Evolutionary conservation across 2,329 filamentous ascomycete species (phyloP), one percentile per base, ranked within the genome.

Genomic region (Cytospora chrysosperma): DNA sequence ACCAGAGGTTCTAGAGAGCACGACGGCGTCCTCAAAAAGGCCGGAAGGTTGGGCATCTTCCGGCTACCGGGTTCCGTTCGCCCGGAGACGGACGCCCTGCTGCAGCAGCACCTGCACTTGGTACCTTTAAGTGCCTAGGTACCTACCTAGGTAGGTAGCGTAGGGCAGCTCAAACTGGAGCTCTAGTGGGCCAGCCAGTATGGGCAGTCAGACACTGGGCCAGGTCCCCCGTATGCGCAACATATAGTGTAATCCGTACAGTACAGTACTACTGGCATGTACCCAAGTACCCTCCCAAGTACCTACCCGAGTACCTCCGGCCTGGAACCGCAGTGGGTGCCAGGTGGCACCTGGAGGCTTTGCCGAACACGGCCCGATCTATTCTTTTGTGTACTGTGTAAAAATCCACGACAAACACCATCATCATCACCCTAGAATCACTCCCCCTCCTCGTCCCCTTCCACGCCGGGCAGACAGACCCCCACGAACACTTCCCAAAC

Each of bases 351-450:
- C n/a, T n/a, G n/a, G n/a, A 27, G 7, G 54, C 34, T 63, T 56
- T 64, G 63, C 67, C 67, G 67, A 68, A 52, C 40, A 34, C 66
- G 64, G 64, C 61, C 64, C 64, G 64, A 61, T 27, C 28, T 34
- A 8, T 13, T 49, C n/a, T 49, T n/a, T n/a, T n/a, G n/a, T n/a
- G n/a, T n/a, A n/a, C n/a, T n/a, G n/a, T n/a, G n/a, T n/a, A n/a
- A 30, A 32, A 58, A 49, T 51, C n/a, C 37, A 40, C 15, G 37
- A 40, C 37, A 6, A 34, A 5, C 32, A 34, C 28, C 56, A 58
- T 43, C 54, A 34, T 21, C 60, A 43, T 15, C 34, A 21, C 43
- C 56, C 49, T 32, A 52, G 26, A 9, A n/a, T 30, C 50, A 55
- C 34, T n/a, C n/a, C n/a, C n/a, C n/a, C n/a, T n/a, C 27, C 37